These are phyloP conservation scores for Acanthamoeba royreba DNA, from an alignment of 208 protist species.

Conservation along the genomic window DNA sequence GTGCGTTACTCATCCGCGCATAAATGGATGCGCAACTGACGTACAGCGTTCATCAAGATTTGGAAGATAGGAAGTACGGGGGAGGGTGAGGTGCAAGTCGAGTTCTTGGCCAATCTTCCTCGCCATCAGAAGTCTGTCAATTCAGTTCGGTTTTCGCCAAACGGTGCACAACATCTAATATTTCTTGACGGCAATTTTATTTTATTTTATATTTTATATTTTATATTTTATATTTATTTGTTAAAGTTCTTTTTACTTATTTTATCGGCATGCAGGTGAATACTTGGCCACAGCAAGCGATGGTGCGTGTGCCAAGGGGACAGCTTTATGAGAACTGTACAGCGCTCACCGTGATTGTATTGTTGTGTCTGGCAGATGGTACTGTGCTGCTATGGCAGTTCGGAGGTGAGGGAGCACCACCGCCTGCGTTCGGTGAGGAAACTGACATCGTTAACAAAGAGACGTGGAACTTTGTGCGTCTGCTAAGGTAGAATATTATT, in stretches of 20 bases:
- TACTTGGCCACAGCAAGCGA: conserved; percentile 1
- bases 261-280: neutral
- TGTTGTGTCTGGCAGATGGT: neutral
- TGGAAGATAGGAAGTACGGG: neutral
- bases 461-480: neutral
- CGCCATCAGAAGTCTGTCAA: conserved; percentile 22
- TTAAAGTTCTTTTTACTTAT: neutral
- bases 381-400: conserved; percentile 20
- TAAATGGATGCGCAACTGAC: neutral
- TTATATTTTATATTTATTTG: neutral
- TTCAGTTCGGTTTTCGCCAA: conserved; percentile 1
- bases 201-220: too few species aligned
- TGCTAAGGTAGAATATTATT: conserved; percentile 21
- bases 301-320: neutral
- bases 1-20: neutral
- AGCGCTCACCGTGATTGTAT: too few species aligned
- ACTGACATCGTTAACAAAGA: conserved; percentile 10
- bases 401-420: neutral
- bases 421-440: neutral
- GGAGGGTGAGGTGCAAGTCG: neutral
- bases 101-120: neutral
- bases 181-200: too few species aligned
- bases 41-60: neutral
- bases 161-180: neutral
- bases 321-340: neutral